Evolutionary conservation across 352 stramenopile species (phyloP), one percentile per base, ranked within the genome.

Genomic region (Globisporangium parvum): DNA sequence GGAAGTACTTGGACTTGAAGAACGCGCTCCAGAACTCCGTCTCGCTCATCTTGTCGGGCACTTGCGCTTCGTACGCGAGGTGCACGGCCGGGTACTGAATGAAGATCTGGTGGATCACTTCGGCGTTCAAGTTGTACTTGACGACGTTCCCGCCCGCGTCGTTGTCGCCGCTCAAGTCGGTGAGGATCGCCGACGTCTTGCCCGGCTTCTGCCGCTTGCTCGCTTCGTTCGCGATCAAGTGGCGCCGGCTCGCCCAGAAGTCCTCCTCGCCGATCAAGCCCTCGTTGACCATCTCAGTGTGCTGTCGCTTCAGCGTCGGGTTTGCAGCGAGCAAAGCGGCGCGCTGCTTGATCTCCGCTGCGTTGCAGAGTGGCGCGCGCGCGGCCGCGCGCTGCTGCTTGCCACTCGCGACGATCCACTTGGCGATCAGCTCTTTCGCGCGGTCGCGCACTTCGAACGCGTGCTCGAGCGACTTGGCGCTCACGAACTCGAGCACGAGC

Each of bases 91-190:
- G 85, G 63, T 93, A 95, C 66, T 95, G 85, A 52, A 92, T 87
- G 39, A 95, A 95, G 56, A 95, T 95, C 69, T 95, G 85, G 57
- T 95, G 85, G 61, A 95, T 93, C 47, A 93, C 85, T 26, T 95
- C 82, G 1, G 83, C 82, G 46, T 95, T 95, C 48, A 95, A 66
- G 42, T 95, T 95, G 66, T 95, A 95, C 67, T 95, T 95, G 67
- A 95, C 77, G 26, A 88, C 77, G 40, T 92, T 88, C 12, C 80
- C 79, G 24, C 71, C 68, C 6, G 75, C 62, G 21, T 88, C 82
- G 58, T 84, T 92, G 46, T 92, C 71, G 12, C 77, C 80, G 31
- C 77, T 67, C 23, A 95, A 54, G 47, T 95, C 85, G 15, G 85
- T 92, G 46, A 95, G 52, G 24, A 95, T 92, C 15, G 84, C 80